Conservation (phyloP, 192 early-diverging fungal species). For the Coemansia sp. region DNA sequence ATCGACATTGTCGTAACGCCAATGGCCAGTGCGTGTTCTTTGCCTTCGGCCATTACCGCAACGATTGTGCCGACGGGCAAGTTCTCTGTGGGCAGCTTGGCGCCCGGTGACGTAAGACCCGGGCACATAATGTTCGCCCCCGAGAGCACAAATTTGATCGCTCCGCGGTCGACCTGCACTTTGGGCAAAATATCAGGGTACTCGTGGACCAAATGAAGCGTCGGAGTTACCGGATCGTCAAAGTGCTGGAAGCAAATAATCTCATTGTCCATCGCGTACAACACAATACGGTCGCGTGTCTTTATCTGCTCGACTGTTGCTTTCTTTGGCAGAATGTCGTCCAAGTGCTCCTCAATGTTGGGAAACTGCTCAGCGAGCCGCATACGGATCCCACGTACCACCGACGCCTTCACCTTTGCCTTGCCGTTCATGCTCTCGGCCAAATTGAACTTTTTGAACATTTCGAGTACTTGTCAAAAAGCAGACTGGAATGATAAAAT, state of each 20-base stretch:
- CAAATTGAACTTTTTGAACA: conserved; percentile 81
- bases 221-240: conserved; percentile 88
- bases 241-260: conserved; percentile 95
- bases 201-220: conserved; percentile 83
- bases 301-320: conserved; percentile 81
- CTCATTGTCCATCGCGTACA: conserved; percentile 80
- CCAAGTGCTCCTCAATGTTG: conserved; percentile 77
- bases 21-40: conserved; percentile 90
- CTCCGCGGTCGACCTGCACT: conserved; percentile 92
- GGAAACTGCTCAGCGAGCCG: conserved; percentile 90
- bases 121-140: conserved; percentile 99
- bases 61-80: conserved; percentile 75
- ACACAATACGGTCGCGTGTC: conserved; percentile 85
- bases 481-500: neutral
- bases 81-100: conserved; percentile 69
- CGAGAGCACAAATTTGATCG: conserved; percentile 96
- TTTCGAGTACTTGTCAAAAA: conserved; percentile 14
- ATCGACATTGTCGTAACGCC: conserved; percentile 87
- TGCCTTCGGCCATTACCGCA: conserved; percentile 92
- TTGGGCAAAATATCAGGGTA: conserved; percentile 90
- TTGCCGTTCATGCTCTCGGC: conserved; percentile 73
- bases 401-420: conserved; percentile 88
- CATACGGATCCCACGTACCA: conserved; percentile 78
- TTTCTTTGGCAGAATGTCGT: conserved; percentile 98
- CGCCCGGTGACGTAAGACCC: conserved; percentile 92